phyloP scores from a whole-genome alignment of 169 alveolate species.

The Eimeria necatrix region DNA sequence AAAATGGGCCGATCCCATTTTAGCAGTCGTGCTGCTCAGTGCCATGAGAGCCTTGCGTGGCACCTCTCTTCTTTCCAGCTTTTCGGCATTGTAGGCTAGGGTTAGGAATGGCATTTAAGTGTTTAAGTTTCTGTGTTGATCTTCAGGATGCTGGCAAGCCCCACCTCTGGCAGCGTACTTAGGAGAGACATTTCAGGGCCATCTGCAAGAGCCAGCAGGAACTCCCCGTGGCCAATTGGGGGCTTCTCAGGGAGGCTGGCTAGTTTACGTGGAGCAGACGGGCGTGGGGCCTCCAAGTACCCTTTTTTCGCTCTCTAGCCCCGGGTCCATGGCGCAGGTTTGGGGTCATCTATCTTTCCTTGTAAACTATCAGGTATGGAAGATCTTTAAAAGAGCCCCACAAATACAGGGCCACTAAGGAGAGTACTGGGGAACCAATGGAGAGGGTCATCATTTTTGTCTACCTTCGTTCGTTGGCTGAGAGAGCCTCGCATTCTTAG shows the following conservation, averaged over 20 bases:
- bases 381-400: not conserved
- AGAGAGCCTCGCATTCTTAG: too few relatives aligned
- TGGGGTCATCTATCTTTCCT: slow-evolving; percentile 32
- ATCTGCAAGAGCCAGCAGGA: slow-evolving; percentile 14
- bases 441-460: too few relatives aligned
- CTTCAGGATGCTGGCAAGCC: slow-evolving; percentile 43
- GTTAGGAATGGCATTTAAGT: not conserved
- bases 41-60: not conserved
- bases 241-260: slow-evolving; percentile 57
- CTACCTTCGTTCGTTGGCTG: too few relatives aligned
- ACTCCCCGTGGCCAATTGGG: slow-evolving; percentile 50
- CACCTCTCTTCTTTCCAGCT: not conserved
- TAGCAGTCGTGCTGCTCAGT: too few relatives aligned
- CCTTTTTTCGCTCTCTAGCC: slow-evolving; percentile 1
- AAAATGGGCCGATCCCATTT: too few relatives aligned
- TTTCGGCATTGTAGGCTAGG: not conserved
- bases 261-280: slow-evolving; percentile 46
- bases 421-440: too few relatives aligned
- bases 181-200: slow-evolving; percentile 62
- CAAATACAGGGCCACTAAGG: not conserved
- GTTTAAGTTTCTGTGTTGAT: not conserved
- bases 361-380: not conserved
- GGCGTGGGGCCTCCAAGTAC: slow-evolving; percentile 52
- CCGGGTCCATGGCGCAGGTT: slow-evolving; percentile 4
- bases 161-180: slow-evolving; percentile 42